Evolutionary conservation across 768 basidiomycete species (phyloP).

Genomic region (Rhizopogon vinicolor): DNA sequence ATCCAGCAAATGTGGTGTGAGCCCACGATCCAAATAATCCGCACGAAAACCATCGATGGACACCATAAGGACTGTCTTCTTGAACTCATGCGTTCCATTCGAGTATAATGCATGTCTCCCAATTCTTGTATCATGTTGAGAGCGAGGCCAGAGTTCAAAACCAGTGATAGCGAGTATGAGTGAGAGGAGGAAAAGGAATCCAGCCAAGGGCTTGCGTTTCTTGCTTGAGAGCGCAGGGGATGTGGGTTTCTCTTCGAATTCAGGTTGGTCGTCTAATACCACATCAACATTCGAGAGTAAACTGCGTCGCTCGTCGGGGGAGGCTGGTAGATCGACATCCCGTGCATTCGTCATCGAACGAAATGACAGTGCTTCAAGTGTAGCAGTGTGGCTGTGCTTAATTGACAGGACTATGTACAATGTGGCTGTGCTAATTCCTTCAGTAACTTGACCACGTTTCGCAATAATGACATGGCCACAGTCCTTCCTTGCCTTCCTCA

Average conservation of each 20-base stretch:
- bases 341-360: background rate
- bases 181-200: conserved; percentile 10
- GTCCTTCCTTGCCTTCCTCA: conserved; percentile 11
- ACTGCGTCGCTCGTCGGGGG: conserved; percentile 18
- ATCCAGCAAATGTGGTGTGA: conserved; percentile 79
- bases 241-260: background rate
- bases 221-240: background rate
- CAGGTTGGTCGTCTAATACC: background rate
- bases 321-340: background rate
- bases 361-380: background rate
- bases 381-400: background rate
- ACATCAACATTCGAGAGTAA: conserved; percentile 15
- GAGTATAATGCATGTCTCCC: conserved; percentile 39
- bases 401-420: no score
- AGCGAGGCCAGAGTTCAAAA: background rate
- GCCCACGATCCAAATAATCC: conserved; percentile 79
- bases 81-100: conserved; percentile 83
- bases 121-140: background rate
- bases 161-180: conserved; percentile 5
- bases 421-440: background rate
- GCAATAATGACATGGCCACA: background rate
- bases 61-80: conserved; percentile 75
- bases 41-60: conserved; percentile 87
- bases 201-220: conserved; percentile 10
- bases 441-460: background rate